phyloP scores from a whole-genome alignment of 768 basidiomycete species.

The Tremella fuciformis region DNA sequence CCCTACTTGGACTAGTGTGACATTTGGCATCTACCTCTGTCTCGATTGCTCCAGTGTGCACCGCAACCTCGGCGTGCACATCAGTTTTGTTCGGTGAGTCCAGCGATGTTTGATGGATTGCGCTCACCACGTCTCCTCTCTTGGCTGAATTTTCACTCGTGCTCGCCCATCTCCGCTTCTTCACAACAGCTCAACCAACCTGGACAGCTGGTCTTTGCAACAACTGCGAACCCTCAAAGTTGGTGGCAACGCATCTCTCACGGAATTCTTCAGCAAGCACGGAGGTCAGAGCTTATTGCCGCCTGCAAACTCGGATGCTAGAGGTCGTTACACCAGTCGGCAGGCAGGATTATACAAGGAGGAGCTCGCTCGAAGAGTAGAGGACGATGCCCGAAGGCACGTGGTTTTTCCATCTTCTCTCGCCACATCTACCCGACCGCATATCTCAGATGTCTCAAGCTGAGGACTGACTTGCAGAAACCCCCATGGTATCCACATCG shows the following conservation, averaged over 20 bases:
- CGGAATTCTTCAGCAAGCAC: constrained; percentile 85
- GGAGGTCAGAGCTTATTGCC: constrained; percentile 68
- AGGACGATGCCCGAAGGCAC: constrained; percentile 69
- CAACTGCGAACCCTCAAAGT: constrained; percentile 96
- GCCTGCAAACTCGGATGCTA: constrained; percentile 65
- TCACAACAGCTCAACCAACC: constrained; percentile 76
- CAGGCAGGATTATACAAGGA: constrained; percentile 88
- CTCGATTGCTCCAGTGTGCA: constrained; percentile 93
- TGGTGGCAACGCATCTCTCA: constrained; percentile 82
- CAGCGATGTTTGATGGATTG: background rate
- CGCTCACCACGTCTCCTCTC: background rate
- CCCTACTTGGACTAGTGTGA: constrained; percentile 96
- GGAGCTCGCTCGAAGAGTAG: constrained; percentile 74
- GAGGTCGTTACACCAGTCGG: constrained; percentile 83
- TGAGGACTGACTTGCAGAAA: constrained; percentile 57
- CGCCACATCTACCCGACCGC: background rate
- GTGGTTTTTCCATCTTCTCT: constrained; percentile 33
- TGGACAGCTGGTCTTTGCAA: constrained; percentile 85
- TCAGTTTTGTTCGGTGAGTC: constrained; percentile 86
- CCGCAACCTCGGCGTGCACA: constrained; percentile 96
- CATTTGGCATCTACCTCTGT: constrained; percentile 95
- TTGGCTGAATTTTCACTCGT: background rate
- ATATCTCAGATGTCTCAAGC: background rate
- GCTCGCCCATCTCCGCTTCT: background rate
- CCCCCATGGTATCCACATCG: constrained; percentile 73